Conservation (phyloP, 2,329 filamentous ascomycete genomes). For the Proliferodiscus dingleyae region DNA sequence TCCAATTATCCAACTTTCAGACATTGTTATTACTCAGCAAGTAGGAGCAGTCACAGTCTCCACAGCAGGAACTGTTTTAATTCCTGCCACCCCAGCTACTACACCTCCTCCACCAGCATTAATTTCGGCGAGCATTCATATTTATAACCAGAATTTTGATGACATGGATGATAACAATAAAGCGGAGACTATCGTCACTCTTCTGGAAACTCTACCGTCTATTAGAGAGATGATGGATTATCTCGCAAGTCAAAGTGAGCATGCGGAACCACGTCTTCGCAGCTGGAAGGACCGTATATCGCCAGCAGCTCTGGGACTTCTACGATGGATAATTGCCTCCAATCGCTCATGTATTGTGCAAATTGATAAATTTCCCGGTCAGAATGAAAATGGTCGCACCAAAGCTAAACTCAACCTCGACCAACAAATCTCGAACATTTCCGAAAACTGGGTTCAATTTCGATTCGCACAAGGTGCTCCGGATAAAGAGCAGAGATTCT, state of each 20-base stretch:
- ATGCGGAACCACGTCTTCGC: slow-evolving; percentile 32
- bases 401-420: slow-evolving; percentile 24
- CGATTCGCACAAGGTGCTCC: slow-evolving; percentile 83
- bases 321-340: slow-evolving; percentile 86
- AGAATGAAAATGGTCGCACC: slow-evolving; percentile 21
- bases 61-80: not conserved
- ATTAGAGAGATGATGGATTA: slow-evolving; percentile 53
- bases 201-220: slow-evolving; percentile 56
- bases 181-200: slow-evolving; percentile 42
- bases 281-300: slow-evolving; percentile 57
- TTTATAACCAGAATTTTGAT: slow-evolving; percentile 56
- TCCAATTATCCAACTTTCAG: slow-evolving; percentile 24
- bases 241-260: slow-evolving; percentile 33
- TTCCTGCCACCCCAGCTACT: slow-evolving; percentile 24
- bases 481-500: slow-evolving; percentile 77
- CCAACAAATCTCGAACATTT: slow-evolving; percentile 54
- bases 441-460: slow-evolving; percentile 67
- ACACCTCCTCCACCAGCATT: slow-evolving; percentile 24
- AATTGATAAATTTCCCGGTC: slow-evolving; percentile 45
- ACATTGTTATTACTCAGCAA: slow-evolving; percentile 10
- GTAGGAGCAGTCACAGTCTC: not conserved
- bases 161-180: slow-evolving; percentile 43
- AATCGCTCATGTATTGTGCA: slow-evolving; percentile 84
- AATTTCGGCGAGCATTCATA: slow-evolving; percentile 18
- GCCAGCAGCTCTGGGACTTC: slow-evolving; percentile 58